phyloP scores from a whole-genome alignment of 257 asterid species.

The Buddleja alternifolia region DNA sequence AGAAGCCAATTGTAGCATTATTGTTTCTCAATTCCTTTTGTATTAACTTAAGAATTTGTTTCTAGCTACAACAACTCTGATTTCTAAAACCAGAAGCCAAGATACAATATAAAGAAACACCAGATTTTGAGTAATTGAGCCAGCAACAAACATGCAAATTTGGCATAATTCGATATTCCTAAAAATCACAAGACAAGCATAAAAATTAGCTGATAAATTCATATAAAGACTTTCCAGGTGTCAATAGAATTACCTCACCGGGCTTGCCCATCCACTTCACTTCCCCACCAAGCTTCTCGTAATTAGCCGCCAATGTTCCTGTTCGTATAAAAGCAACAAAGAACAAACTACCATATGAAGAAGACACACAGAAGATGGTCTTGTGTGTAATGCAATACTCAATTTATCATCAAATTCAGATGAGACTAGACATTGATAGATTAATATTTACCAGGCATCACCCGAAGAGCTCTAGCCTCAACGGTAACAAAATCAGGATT shows the following conservation, averaged over 20 bases:
- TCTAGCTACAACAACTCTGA: neutral
- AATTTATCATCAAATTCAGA: constrained; percentile 23
- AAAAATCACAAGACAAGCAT: neutral
- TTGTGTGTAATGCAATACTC: neutral
- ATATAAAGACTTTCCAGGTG: neutral
- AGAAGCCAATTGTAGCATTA: neutral
- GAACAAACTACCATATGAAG: constrained; percentile 11
- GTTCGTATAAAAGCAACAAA: constrained; percentile 22
- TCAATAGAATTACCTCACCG: constrained; percentile 61
- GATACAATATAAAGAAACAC: neutral
- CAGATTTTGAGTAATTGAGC: constrained; percentile 5
- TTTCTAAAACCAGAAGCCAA: neutral
- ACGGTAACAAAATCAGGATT: constrained; percentile 99
- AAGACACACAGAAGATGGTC: neutral
- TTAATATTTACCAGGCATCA: constrained; percentile 79
- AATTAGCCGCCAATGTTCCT: constrained; percentile 85
- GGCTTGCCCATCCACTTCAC: constrained; percentile 99
- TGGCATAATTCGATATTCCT: neutral
- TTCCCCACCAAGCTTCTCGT: constrained; percentile 95
- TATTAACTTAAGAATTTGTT: neutral
- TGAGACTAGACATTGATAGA: constrained; percentile 17
- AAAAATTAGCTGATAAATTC: neutral
- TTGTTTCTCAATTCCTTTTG: neutral
- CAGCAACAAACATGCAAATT: neutral
- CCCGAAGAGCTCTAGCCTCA: constrained; percentile 85